A percentile compares a stretch with the other conserved stretches of the same genome.
phyloP scores from a whole-genome alignment of 2,329 filamentous ascomycete genomes.

The Coleophoma crateriformis region DNA sequence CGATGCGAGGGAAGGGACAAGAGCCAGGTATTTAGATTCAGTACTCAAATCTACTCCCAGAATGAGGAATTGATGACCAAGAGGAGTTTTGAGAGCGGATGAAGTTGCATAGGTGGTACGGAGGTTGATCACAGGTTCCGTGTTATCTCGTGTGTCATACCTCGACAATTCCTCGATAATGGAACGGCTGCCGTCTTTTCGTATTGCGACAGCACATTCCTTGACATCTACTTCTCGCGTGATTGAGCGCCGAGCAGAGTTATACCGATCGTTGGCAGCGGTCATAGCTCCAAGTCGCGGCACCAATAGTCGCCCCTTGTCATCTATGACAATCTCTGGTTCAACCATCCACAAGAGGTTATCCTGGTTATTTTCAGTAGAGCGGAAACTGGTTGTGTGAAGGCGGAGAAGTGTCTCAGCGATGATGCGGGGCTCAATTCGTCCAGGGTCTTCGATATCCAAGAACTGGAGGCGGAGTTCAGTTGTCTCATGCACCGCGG shows the following conservation, averaged over 20 bases:
- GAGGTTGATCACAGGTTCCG: not conserved
- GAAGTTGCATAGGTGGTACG: not conserved
- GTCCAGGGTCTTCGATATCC: constrained; percentile 2
- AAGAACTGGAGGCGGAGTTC: constrained; percentile 4
- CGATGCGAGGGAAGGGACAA: not conserved
- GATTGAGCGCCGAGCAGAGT: constrained; percentile 4
- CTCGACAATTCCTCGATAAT: not conserved
- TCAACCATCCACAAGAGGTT: constrained; percentile 4
- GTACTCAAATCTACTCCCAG: not conserved
- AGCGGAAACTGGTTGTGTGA: not conserved
- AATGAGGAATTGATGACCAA: constrained; percentile 2
- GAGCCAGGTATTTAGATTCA: not conserved
- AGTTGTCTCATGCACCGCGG: constrained; percentile 1
- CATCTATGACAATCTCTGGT: constrained; percentile 4
- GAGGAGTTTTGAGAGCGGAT: not conserved
- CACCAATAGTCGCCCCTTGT: constrained; percentile 2
- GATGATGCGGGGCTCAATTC: not conserved
- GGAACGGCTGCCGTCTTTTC: not conserved
- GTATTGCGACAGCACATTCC: not conserved
- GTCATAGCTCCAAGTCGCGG: constrained; percentile 4
- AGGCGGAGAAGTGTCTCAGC: constrained; percentile 6
- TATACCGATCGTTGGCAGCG: constrained; percentile 4
- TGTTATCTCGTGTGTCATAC: not conserved
- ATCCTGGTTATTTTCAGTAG: not conserved
- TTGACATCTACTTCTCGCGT: not conserved